These are phyloP conservation scores for Gaertneriomyces semiglobifer DNA, from an alignment of 192 early-diverging fungal species.

Conservation along the genomic window DNA sequence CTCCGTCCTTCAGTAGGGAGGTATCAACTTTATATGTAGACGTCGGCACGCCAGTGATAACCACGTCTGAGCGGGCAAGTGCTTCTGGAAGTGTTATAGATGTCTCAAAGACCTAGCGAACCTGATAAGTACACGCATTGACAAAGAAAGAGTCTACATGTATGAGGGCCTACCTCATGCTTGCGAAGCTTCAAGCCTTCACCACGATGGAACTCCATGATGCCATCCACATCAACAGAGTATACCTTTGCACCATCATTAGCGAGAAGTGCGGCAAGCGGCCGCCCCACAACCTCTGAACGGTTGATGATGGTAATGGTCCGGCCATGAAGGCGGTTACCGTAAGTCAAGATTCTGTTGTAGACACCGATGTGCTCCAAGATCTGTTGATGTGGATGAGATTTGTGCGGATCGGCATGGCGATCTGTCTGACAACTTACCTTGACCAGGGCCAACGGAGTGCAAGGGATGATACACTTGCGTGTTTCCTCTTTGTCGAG, in stretches of 20 bases:
- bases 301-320: conserved; percentile 93
- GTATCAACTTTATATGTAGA: conserved; percentile 85
- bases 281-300: conserved; percentile 95
- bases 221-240: conserved; percentile 88
- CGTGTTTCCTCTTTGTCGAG: conserved; percentile 73
- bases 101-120: conserved; percentile 66
- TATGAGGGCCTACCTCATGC: conserved; percentile 41
- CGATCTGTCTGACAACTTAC: conserved; percentile 29
- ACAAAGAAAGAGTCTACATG: background rate
- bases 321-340: conserved; percentile 91
- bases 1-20: conserved; percentile 88
- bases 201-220: conserved; percentile 62
- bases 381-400: conserved; percentile 43
- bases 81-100: conserved; percentile 72
- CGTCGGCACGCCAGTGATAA: conserved; percentile 95
- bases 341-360: conserved; percentile 79
- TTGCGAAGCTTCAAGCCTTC: conserved; percentile 38
- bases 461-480: conserved; percentile 98
- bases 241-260: conserved; percentile 98
- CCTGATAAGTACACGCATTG: background rate
- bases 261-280: conserved; percentile 92
- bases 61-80: conserved; percentile 85
- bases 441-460: conserved; percentile 96
- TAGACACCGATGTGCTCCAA: conserved; percentile 95
- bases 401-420: background rate